Evolutionary conservation across 345 rosid species (phyloP), one percentile per base, ranked within the genome.

Genomic region (Hevea brasiliensis): DNA sequence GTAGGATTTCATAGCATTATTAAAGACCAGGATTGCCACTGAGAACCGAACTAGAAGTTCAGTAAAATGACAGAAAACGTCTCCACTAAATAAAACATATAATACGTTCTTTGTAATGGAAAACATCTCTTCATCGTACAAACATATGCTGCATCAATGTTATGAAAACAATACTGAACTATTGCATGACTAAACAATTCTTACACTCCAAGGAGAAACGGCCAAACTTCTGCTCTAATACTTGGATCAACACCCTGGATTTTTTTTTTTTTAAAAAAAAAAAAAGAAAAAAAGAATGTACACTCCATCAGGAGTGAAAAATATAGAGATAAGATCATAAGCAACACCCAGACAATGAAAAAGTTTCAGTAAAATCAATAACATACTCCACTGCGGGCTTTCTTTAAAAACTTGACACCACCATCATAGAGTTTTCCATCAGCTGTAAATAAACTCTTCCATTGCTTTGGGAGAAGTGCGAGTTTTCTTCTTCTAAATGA

Each of bases 191-290:
- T 29, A 20, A 53, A 63, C n/a, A 72, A 74, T 48, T n/a, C 95
- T 89, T 89, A 94, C 98, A 92, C 82, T 85, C 95, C 98, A 74
- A 92, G 97, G 67, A 94, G 95, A 79, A 94, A n/a, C n/a, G n/a
- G n/a, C n/a, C n/a, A n/a, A n/a, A n/a, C n/a, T n/a, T n/a, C n/a
- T n/a, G n/a, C n/a, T 84, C 97, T 90, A 48, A 94, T 87, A 84
- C 90, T 88, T 70, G 97, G 93, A 84, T 92, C 91, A 71, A 90
- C 85, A 73, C 98, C 97, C 98, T 94, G 83, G 71, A 83, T 58
- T 45, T 66, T 37, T 73, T 64, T 68, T 44, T n/a, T n/a, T n/a
- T n/a, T n/a, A n/a, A 37, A 42, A 29, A 68, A 37, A 27, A 72
- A 73, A 48, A 26, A 71, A 61, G 37, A 61, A 67, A 68, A n/a